Evolutionary conservation across 129 eudicot genomes (phyloP), one percentile per base, ranked within the genome.

Genomic region (Tagetes patula): DNA sequence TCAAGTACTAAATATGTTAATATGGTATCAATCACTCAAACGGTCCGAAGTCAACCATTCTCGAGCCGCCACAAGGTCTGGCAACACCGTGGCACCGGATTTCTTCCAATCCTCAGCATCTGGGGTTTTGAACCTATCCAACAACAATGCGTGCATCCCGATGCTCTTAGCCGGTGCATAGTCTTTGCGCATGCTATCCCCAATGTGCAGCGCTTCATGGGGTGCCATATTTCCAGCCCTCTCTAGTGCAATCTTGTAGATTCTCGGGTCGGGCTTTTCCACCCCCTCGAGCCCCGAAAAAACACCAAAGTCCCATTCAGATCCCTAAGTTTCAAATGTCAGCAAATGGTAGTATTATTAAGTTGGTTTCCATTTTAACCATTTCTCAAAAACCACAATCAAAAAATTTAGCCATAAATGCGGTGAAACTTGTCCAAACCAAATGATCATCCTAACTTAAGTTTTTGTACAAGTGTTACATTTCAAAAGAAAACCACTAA

Each of bases 241-340:
- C 67, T 90, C 88, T 75, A 95, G 73, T 13, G 99, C 99, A 64
- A 95, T 83, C 81, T 90, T 42, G 64, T 86, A 90, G 41, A 95
- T 70, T 77, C 64, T 87, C 0, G 97, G 97, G 79, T 95, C 87
- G 6, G 99, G 99, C 79, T 95, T 95, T 67, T 95, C 97, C 46
- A 95, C 87, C 20, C 99, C 99, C 73, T 83, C 97, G 2, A 95
- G 83, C 6, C 99, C 99, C 2, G 99, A 91, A 86, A 95, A 95
- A n/a, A 95, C 97, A 33, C 99, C 99, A 73, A 95, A 90, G 77
- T 95, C 99, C 96, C 96, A 95, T 80, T 86, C 96, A 0, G 95
- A 88, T 65, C 97, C 97, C 99, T 95, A 78, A 12, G 65, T 60
- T n/a, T 5, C 52, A 75, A 66, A 39, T 30, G 14, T 40, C 72